Base-by-base conservation (phyloP, 2,329 filamentous ascomycete genomes). In the Coniella lustricola region DNA sequence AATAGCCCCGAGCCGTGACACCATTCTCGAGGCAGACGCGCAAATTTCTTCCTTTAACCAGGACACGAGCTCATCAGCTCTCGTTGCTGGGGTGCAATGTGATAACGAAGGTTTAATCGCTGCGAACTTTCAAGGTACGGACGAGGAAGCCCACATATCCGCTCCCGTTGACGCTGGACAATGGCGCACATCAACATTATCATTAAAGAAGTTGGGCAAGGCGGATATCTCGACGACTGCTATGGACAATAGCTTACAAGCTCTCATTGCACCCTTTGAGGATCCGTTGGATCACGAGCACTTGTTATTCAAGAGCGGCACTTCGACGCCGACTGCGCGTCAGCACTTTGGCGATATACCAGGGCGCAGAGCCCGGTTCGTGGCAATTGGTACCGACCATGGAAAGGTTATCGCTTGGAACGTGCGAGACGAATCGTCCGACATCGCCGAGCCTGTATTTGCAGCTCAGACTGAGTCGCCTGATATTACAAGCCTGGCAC, bases 401-500 rank as follows among this genome's bases (percentile, higher is more conserved):
- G 93, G 93, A 0, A 73, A 73, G n/a, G 73, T 97, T 7, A 66
- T 93, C 7, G 66, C 95, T 1, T 98, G 90, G 90, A 86, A 98
- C 60, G 77, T 87, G 57, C 84, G 93, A 46, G 82, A 85, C 22
- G 69, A 77, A 57, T 56, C 72, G 1, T 64, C 71, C 22, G 84
- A 84, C 54, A 73, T 70, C 4, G 69, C 95, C 37, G 70, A 76
- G 12, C 87, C 91, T 1, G 61, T 94, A n/a, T 82, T 89, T 22
- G 74, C 85, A 44, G 90, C 97, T 39, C 82, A 90, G 58, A 97
- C 93, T 0, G 89, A 95, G 39, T 97, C 91, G 0, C 90, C 91
- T 0, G 79, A 89, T 61, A 82, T 97, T 16, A 87, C 90, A 0
- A 88, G 83, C 52, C 67, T 98, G 14, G 93, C 85, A 5, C 65